Percentiles rank a stretch among this genome's conserved stretches.
Evolutionary conservation across 495 filamentous ascomycete species (phyloP).

Genomic region (Choiromyces venosus): DNA sequence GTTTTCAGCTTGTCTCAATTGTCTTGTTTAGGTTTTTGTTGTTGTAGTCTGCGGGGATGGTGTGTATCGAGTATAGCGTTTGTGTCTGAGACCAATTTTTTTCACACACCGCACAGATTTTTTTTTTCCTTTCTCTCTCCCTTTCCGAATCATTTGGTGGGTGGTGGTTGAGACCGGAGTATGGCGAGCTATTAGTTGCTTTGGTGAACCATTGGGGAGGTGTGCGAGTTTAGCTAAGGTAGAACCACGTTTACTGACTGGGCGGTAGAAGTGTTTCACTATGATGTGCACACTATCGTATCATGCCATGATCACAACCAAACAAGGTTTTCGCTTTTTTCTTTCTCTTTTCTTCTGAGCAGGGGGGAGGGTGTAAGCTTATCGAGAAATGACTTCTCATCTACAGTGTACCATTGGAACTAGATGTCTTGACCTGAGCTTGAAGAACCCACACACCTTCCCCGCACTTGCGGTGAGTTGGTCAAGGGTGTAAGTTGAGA

Average conservation of each 20-base stretch:
- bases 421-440: neutral
- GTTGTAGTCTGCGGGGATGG: neutral
- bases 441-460: neutral
- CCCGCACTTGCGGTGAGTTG: neutral
- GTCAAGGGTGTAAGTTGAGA: neutral
- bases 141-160: neutral
- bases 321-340: neutral
- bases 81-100: neutral
- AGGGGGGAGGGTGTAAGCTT: neutral
- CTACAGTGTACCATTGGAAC: neutral
- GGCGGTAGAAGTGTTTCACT: neutral
- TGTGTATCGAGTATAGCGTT: constrained; percentile 1
- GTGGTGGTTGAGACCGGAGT: neutral
- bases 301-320: neutral
- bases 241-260: neutral
- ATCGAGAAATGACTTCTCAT: neutral
- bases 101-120: neutral
- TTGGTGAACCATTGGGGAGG: neutral
- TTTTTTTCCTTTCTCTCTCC: neutral
- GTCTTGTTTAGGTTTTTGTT: neutral
- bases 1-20: constrained; percentile 4
- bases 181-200: neutral
- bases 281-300: neutral
- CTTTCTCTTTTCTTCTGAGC: neutral
- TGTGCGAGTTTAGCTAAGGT: neutral